A percentile compares a stretch with the other conserved stretches of the same genome.
Conservation (phyloP, 345 rosid genomes). For the Camelina sativa region DNA sequence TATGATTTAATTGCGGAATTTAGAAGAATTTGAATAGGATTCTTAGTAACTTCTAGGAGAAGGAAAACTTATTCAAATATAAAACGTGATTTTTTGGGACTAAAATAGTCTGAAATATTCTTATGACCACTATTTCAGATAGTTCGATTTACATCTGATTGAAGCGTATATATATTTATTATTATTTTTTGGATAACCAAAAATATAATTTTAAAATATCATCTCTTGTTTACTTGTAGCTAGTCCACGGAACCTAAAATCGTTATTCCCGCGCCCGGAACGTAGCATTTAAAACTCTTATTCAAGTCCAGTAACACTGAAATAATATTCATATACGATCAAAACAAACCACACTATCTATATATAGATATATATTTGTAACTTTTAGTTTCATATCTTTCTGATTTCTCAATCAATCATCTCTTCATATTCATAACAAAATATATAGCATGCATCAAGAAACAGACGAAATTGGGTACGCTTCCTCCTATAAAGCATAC, state of each 20-base stretch:
- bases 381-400: background rate
- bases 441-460: no score
- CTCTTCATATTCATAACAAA: background rate
- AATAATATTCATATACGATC: background rate
- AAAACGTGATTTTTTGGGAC: constrained; percentile 9
- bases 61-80: background rate
- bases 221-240: background rate
- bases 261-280: background rate
- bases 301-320: background rate
- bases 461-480: background rate
- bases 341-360: background rate
- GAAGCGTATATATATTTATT: background rate
- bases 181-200: background rate
- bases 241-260: background rate
- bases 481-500: background rate
- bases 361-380: no score
- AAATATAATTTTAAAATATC: background rate
- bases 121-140: constrained; percentile 11
- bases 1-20: background rate
- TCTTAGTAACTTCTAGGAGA: constrained; percentile 34
- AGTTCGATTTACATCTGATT: constrained; percentile 26
- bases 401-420: background rate
- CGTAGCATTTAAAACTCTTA: background rate
- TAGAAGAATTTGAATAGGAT: constrained; percentile 38
- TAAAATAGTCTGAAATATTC: constrained; percentile 26